Evolutionary conservation across 305 asterid species (phyloP).

Genomic region (Rubia balearica): DNA sequence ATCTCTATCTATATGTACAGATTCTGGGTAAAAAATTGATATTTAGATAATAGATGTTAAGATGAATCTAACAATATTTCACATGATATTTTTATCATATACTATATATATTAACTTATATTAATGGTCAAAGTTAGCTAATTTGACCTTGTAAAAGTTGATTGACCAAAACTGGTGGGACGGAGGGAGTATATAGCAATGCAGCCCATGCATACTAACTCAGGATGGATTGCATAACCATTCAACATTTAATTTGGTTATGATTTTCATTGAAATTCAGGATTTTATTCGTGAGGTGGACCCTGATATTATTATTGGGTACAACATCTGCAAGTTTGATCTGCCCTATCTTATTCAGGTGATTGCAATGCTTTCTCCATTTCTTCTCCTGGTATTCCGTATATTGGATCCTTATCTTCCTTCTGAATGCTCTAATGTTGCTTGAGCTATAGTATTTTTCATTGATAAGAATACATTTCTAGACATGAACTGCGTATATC

Average conservation of each 20-base stretch:
- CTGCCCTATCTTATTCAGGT: constrained; percentile 98
- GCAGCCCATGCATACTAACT: constrained; percentile 3
- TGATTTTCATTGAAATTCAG: constrained; percentile 31
- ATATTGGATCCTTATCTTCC: neutral
- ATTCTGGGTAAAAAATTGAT: no score
- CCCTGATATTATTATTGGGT: constrained; percentile 96
- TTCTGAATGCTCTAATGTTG: neutral
- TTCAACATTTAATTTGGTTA: neutral
- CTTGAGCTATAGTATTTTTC: neutral
- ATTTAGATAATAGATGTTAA: no score
- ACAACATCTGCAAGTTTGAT: constrained; percentile 98
- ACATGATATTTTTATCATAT: no score
- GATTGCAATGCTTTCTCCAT: constrained; percentile 11
- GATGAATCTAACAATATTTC: no score
- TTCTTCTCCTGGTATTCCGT: constrained; percentile 2
- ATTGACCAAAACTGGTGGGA: no score
- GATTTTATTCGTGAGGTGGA: constrained; percentile 90
- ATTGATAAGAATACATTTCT: neutral
- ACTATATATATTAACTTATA: no score
- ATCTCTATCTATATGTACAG: no score
- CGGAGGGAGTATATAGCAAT: neutral
- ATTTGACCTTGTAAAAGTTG: no score
- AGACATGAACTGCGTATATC: neutral
- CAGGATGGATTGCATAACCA: neutral
- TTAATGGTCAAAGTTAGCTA: no score